phyloP scores from a whole-genome alignment of 129 eudicot genomes.

The Apium graveolens region DNA sequence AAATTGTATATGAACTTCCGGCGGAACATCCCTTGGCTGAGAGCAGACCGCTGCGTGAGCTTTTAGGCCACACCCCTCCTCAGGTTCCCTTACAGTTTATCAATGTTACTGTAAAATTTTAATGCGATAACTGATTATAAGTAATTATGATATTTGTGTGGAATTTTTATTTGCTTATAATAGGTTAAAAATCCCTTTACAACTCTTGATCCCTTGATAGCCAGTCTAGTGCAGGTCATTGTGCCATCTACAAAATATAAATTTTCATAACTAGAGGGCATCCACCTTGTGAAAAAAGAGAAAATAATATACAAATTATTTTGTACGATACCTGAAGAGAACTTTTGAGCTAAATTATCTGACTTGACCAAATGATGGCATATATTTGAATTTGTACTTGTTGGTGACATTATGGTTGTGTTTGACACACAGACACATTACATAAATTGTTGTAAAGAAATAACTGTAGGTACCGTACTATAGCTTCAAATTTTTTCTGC shows the following conservation, averaged over 20 bases:
- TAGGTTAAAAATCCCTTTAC: neutral
- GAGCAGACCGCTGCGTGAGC: constrained; percentile 82
- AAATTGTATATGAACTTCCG: constrained; percentile 89
- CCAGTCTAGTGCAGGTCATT: neutral
- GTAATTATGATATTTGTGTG: neutral
- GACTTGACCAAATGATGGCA: neutral
- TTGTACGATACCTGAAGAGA: no score
- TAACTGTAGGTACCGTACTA: neutral
- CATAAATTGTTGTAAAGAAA: no score
- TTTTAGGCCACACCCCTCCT: constrained; percentile 95
- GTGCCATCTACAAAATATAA: no score
- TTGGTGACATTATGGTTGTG: neutral
- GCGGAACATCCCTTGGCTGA: constrained; percentile 93
- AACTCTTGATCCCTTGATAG: neutral
- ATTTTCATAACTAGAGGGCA: no score
- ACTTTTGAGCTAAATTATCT: no score
- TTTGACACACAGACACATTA: neutral
- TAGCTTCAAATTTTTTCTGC: neutral
- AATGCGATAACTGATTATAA: neutral
- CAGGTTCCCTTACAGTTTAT: constrained; percentile 44
- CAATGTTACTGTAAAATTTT: neutral
- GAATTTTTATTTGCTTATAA: neutral
- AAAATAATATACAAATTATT: no score
- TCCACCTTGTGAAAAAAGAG: no score
- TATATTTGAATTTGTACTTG: neutral